A percentile compares a stretch with the other conserved stretches of the same genome.
Conservation (phyloP, 1,284 basidiomycete species). For the Sparassis latifolia region DNA sequence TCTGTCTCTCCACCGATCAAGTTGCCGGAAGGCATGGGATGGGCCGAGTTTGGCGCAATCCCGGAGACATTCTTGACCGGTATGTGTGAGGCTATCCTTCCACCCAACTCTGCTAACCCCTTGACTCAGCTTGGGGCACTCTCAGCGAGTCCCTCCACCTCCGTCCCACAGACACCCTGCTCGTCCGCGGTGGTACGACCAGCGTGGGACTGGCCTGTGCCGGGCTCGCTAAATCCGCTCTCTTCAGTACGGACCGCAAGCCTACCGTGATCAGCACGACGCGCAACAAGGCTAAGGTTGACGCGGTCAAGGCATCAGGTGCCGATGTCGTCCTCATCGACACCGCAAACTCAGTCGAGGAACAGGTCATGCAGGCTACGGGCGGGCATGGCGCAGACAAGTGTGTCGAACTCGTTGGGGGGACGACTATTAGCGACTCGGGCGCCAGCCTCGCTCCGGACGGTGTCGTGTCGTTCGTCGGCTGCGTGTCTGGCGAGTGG, state of each 20-base stretch:
- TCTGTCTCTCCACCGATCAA: constrained; percentile 6
- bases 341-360: background rate
- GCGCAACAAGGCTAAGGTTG: constrained; percentile 2
- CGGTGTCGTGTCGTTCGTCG: constrained; percentile 4
- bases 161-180: constrained; percentile 3
- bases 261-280: constrained; percentile 6
- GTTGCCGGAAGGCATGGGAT: constrained; percentile 4
- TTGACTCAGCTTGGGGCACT: constrained; percentile 5
- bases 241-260: constrained; percentile 4
- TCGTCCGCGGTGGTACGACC: constrained; percentile 9
- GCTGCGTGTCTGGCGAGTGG: constrained; percentile 8
- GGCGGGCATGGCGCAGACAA: constrained; percentile 4
- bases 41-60: constrained; percentile 8
- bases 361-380: constrained; percentile 3
- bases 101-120: background rate
- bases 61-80: constrained; percentile 8
- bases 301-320: constrained; percentile 3
- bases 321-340: constrained; percentile 6
- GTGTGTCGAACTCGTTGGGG: constrained; percentile 7
- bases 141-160: constrained; percentile 6
- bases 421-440: constrained; percentile 5
- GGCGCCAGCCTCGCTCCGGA: background rate
- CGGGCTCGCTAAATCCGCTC: constrained; percentile 6
- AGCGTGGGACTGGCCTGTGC: constrained; percentile 8
- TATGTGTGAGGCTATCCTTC: background rate